Percentiles rank a stretch among this genome's conserved stretches.
Evolutionary conservation across 345 rosid genomes (phyloP).

Genomic region (Dipteronia sinensis): DNA sequence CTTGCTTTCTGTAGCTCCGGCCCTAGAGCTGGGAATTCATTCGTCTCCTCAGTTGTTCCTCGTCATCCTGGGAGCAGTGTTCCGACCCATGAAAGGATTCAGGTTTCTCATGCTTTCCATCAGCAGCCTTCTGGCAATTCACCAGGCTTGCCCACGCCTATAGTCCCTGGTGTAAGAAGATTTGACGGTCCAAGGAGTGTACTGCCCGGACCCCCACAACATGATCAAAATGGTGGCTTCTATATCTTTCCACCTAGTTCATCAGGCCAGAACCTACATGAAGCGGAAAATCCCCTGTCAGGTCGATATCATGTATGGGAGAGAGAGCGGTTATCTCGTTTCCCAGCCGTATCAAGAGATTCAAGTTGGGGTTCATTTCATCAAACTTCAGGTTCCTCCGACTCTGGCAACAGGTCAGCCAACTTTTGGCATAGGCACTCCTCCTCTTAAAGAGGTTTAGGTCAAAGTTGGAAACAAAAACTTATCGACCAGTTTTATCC

Average conservation of each 20-base stretch:
- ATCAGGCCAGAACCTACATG: conserved; percentile 40
- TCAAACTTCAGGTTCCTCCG: conserved; percentile 27
- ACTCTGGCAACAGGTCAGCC: conserved; percentile 33
- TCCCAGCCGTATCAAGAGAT: conserved; percentile 24
- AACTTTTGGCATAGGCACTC: conserved; percentile 35
- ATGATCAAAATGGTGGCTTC: conserved; percentile 49
- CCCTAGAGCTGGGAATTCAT: conserved; percentile 46
- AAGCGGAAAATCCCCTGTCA: conserved; percentile 31
- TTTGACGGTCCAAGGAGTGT: conserved; percentile 37
- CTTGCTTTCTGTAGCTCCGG: conserved; percentile 40
- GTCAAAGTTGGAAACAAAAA: neutral
- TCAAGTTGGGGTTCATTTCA: conserved; percentile 39
- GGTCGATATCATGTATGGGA: conserved; percentile 38
- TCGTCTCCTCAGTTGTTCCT: conserved; percentile 45
- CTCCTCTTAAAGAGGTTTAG: conserved; percentile 18
- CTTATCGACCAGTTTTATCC: neutral
- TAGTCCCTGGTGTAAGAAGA: conserved; percentile 47
- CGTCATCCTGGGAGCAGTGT: conserved; percentile 48
- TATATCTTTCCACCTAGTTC: conserved; percentile 51
- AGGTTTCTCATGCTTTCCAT: conserved; percentile 44
- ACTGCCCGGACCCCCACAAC: conserved; percentile 39
- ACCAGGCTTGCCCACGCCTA: conserved; percentile 40
- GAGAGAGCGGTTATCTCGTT: conserved; percentile 31
- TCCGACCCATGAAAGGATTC: conserved; percentile 49
- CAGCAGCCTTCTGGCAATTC: conserved; percentile 48